Percentiles rank a stretch among this genome's conserved stretches.
Conservation (phyloP, 768 basidiomycete genomes). For the Mycena sanguinolenta region DNA sequence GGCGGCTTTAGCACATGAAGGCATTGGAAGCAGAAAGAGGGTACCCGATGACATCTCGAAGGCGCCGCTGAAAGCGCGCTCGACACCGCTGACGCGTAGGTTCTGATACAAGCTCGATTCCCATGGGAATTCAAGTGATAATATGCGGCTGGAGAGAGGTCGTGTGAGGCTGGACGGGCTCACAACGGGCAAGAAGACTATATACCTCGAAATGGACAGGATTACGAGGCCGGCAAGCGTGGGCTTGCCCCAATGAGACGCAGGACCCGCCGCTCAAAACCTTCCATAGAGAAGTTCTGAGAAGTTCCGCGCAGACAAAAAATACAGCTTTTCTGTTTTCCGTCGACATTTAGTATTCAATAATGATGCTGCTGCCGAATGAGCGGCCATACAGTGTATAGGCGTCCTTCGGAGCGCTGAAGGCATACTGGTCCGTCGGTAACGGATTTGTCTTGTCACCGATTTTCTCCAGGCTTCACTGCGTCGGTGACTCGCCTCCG, state of each 20-base stretch:
- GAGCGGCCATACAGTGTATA: background rate
- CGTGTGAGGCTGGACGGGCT: background rate
- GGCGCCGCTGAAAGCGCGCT: background rate
- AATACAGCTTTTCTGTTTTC: conserved; percentile 5
- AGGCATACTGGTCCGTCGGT: background rate
- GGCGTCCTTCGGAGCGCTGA: too few relatives aligned
- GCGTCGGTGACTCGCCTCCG: background rate
- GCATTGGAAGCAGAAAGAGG: background rate
- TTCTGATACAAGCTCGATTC: conserved; percentile 2
- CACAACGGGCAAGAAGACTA: background rate
- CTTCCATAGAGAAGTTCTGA: conserved; percentile 8
- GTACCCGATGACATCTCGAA: background rate
- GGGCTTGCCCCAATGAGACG: background rate
- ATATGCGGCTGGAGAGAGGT: background rate
- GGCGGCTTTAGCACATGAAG: background rate
- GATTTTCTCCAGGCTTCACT: too few relatives aligned
- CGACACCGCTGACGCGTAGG: background rate
- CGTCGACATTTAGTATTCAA: background rate
- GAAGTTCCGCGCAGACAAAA: background rate
- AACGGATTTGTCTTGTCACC: background rate
- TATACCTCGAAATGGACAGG: background rate
- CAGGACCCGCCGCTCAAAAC: background rate
- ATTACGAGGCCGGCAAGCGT: background rate
- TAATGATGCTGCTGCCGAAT: background rate
- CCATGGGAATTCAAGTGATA: background rate